These are phyloP conservation scores for Phytophthora pisi DNA, from an alignment of 352 stramenopile genomes.

Conservation along the genomic window DNA sequence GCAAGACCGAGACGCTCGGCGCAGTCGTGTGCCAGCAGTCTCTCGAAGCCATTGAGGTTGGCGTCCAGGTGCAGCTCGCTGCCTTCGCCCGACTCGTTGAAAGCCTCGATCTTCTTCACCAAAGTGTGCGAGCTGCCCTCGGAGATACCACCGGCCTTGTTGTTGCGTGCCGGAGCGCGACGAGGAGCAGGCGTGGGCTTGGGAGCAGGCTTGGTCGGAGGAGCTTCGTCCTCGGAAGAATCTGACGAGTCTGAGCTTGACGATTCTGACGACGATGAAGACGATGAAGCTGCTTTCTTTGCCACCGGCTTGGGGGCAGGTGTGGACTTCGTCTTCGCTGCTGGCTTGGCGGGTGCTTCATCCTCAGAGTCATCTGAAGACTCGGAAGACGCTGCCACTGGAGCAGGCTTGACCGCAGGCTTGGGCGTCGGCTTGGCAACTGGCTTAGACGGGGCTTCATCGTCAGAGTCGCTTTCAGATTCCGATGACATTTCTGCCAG, in stretches of 20 bases:
- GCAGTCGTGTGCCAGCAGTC: conserved; percentile 81
- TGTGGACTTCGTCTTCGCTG: conserved; percentile 2
- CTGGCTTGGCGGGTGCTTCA: conserved; percentile 12
- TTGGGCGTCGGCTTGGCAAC: conserved; percentile 22
- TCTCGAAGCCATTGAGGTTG: conserved; percentile 85
- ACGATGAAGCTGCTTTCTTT: conserved; percentile 13
- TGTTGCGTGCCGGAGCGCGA: conserved; percentile 15
- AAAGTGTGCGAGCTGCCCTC: conserved; percentile 71
- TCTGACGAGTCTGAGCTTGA: conserved; percentile 28
- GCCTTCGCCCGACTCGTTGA: conserved; percentile 49
- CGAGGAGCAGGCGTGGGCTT: conserved; percentile 18
- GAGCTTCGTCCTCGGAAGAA: conserved; percentile 30
- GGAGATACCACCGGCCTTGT: conserved; percentile 56
- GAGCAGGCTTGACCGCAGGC: conserved; percentile 7
- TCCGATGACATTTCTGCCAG: conserved; percentile 34
- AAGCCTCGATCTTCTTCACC: conserved; percentile 86
- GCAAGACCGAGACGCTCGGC: conserved; percentile 74
- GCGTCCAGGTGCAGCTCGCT: conserved; percentile 70
- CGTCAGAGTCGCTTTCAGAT: conserved; percentile 22
- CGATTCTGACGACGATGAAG: conserved; percentile 17
- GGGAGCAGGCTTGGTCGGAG: conserved; percentile 6
- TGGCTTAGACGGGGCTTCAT: conserved; percentile 15
- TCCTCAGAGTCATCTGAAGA: conserved; percentile 22
- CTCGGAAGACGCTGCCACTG: conserved; percentile 11
- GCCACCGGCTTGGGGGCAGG: conserved; percentile 1